Evolutionary conservation across 768 basidiomycete genomes (phyloP), one percentile per base, ranked within the genome.

Genomic region (Crucibulum laeve): DNA sequence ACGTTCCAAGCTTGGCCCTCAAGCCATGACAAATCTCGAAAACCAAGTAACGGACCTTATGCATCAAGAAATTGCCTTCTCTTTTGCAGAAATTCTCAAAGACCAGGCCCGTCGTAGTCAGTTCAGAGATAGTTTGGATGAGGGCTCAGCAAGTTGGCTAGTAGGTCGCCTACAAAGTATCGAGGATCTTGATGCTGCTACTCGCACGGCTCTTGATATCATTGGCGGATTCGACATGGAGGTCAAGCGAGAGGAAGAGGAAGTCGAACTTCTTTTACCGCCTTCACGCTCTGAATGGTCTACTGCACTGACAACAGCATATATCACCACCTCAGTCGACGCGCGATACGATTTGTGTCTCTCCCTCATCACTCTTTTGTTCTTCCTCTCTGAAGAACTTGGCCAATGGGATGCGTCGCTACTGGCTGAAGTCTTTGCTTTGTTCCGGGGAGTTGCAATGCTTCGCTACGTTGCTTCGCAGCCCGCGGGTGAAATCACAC

Each of bases 341-440:
- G 87, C 84, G 10, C 75, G 90, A 58, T 89, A 91, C 58, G 85
- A 89, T 42, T 69, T 91, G 24, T 79, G 79, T 47, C 67, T 87
- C 17, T 73, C 79, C 8, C 63, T 91, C 35, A 64, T 87, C 40
- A 72, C 74, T 18, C 61, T 90, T 21, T 69, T 91, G 14, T 82
- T 88, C 58, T 87, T 88, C 67, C 68, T 87, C 40, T 71, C 79
- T 5, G 79, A 82, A 19, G 76, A 81, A 28, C 62, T 84, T n/a
- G 63, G 66, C 25, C 63, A 69, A 25, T 85, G 84, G 80, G 79
- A 84, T 54, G 77, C 79, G 14, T 65, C 79, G 17, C 54, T 87
- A 21, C 60, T 87, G 37, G 80, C 79, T 6, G 86, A 90, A 56
- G 76, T 88, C 18, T 83, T 91, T 59, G 84, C 85, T 5, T 80